Evolutionary conservation across 208 protist genomes (phyloP), one percentile per base, ranked within the genome.

Genomic region (Wallacemonas sp.): DNA sequence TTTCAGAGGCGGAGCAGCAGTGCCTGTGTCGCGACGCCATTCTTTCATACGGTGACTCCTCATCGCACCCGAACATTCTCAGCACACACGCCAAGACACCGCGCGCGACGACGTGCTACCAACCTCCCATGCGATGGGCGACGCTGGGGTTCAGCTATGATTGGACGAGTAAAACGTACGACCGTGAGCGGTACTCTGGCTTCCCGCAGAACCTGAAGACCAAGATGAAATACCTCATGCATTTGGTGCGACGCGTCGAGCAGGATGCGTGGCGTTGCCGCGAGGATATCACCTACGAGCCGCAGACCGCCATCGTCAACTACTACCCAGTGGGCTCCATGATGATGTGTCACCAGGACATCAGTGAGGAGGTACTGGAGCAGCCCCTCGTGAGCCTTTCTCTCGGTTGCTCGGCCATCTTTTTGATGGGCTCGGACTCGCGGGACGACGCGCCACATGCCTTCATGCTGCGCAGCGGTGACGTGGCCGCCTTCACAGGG

Each of bases 271-370:
- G 76, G 58, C 33, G 33, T 59, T 72, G 65, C 13, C 39, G 29
- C 10, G 53, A 63, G 27, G 69, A 70, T 12, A 57, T 36, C 3
- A n/a, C 60, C n/a, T 95, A 91, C 66, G 81, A 92, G 72, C 81
- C 87, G 32, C 91, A 96, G 63, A 91, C 91, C 0, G 78, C 84
- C 21, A 94, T 96, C 55, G 87, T 96, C 21, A 96, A 96, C 62
- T 96, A 92, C 77, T 96, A 87, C 72, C 84, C 88, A 9, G 87
- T 93, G 0, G 86, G 86, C 5, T 68, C 79, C 24, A 92, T 84
- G 78, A 90, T 96, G 83, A 96, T 96, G 91, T 88, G 78, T 52
- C 91, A 96, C 59, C 88, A 93, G 58, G 91, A 96, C 57, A 58
- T 89, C n/a, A 94, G 88, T 67, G 91, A 96, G 65, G 79, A 87